A percentile compares a stretch with the other conserved stretches of the same genome.
Evolutionary conservation across 108 stramenopile genomes (phyloP).

Genomic region (Chaetoceros tenuissimus): DNA sequence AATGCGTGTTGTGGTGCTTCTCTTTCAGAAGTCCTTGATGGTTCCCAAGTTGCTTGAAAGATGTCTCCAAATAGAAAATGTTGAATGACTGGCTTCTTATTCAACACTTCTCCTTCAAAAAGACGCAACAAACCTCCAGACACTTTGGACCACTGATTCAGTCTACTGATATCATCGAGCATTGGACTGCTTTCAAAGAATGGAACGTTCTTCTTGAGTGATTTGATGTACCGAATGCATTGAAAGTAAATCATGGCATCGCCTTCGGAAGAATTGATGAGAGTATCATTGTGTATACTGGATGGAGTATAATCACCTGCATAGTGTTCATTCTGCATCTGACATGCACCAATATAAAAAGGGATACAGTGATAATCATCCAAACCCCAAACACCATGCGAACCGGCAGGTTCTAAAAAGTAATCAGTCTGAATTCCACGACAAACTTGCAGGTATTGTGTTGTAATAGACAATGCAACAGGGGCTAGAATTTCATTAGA

Average conservation of each 20-base stretch:
- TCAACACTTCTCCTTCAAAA: slow-evolving; percentile 88
- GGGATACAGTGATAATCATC: slow-evolving; percentile 96
- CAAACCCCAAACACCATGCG: slow-evolving; percentile 94
- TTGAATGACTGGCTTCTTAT: slow-evolving; percentile 90
- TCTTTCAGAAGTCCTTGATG: slow-evolving; percentile 27
- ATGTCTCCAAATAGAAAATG: slow-evolving; percentile 91
- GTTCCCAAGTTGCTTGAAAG: slow-evolving; percentile 61
- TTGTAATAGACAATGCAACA: slow-evolving; percentile 51
- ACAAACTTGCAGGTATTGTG: slow-evolving; percentile 66
- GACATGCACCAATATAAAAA: slow-evolving; percentile 92
- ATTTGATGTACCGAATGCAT: slow-evolving; percentile 76
- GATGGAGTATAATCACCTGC: slow-evolving; percentile 7
- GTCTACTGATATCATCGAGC: slow-evolving; percentile 80
- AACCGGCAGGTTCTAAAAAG: slow-evolving; percentile 92
- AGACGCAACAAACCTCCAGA: slow-evolving; percentile 63
- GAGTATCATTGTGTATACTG: slow-evolving; percentile 15
- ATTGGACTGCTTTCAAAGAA: slow-evolving; percentile 92
- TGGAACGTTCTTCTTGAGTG: slow-evolving; percentile 80
- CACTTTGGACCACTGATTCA: slow-evolving; percentile 79
- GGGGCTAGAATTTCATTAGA: slow-evolving; percentile 29
- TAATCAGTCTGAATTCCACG: slow-evolving; percentile 79
- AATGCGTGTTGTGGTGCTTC: slow-evolving; percentile 55
- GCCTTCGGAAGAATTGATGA: background rate
- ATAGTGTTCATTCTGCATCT: slow-evolving; percentile 27
- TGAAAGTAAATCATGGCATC: slow-evolving; percentile 52